Evolutionary conservation across 2,329 filamentous ascomycete genomes (phyloP).

Genomic region (Aspergillus fischeri): DNA sequence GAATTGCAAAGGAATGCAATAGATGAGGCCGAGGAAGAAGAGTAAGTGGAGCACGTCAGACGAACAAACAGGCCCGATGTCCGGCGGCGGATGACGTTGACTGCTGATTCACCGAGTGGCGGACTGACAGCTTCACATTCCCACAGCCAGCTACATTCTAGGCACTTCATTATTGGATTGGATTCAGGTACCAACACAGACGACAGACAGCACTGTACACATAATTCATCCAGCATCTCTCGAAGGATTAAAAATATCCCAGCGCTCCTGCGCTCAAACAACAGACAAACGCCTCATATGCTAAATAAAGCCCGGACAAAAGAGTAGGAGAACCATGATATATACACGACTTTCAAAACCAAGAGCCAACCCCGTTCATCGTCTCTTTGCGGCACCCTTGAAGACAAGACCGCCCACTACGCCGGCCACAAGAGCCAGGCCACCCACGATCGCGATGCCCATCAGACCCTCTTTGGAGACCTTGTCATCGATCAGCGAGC

Average conservation of each 20-base stretch:
- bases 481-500: constrained; percentile 88
- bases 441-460: constrained; percentile 91
- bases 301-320: neutral
- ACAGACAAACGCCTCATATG: neutral
- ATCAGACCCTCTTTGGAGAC: constrained; percentile 91
- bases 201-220: neutral
- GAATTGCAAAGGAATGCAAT: neutral
- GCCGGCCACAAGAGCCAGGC: constrained; percentile 88
- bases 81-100: neutral
- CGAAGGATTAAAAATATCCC: neutral
- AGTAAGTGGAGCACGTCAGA: neutral
- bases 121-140: neutral
- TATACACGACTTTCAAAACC: neutral
- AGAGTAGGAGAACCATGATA: neutral
- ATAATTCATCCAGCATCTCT: neutral
- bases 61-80: neutral
- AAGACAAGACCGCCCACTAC: constrained; percentile 85
- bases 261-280: constrained; percentile 6
- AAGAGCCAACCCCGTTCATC: constrained; percentile 21
- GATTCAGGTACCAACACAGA: neutral
- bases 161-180: neutral
- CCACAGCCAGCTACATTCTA: neutral
- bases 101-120: neutral
- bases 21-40: neutral
- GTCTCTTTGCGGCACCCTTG: constrained; percentile 63